Conservation (phyloP, 2,329 filamentous ascomycete genomes). For the Tolypocladium ophioglossoides region DNA sequence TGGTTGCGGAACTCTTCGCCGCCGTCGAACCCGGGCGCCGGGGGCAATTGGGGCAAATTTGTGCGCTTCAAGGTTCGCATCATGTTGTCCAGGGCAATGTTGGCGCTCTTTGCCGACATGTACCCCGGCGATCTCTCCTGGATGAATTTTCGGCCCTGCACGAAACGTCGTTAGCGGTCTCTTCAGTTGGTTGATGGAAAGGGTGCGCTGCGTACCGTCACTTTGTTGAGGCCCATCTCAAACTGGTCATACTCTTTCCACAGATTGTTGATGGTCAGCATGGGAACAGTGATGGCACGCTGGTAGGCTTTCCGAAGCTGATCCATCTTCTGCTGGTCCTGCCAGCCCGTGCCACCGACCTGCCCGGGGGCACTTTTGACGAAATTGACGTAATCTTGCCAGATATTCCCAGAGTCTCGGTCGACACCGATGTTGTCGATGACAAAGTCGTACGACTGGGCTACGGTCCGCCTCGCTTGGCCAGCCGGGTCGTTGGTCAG, state of each 20-base stretch:
- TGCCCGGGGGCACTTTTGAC: conserved; percentile 79
- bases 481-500: conserved; percentile 67
- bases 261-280: conserved; percentile 66
- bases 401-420: conserved; percentile 78
- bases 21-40: conserved; percentile 76
- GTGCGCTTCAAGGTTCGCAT: conserved; percentile 65
- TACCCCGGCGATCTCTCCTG: conserved; percentile 89
- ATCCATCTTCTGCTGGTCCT: conserved; percentile 98
- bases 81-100: conserved; percentile 83
- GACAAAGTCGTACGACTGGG: conserved; percentile 85
- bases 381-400: conserved; percentile 93
- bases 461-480: conserved; percentile 66
- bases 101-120: conserved; percentile 90
- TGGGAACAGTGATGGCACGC: conserved; percentile 78
- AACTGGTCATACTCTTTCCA: conserved; percentile 99
- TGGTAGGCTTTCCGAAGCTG: conserved; percentile 86
- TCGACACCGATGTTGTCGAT: conserved; percentile 84
- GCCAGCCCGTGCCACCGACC: conserved; percentile 80
- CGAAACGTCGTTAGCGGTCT: conserved; percentile 5
- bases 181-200: conserved; percentile 3
- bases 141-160: conserved; percentile 83
- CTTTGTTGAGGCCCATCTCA: conserved; percentile 87
- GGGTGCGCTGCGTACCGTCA: conserved; percentile 52
- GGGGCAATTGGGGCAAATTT: conserved; percentile 71
- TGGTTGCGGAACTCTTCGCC: conserved; percentile 76